Conservation (phyloP, 257 asterid species). For the Solanum corneliomulleri region DNA sequence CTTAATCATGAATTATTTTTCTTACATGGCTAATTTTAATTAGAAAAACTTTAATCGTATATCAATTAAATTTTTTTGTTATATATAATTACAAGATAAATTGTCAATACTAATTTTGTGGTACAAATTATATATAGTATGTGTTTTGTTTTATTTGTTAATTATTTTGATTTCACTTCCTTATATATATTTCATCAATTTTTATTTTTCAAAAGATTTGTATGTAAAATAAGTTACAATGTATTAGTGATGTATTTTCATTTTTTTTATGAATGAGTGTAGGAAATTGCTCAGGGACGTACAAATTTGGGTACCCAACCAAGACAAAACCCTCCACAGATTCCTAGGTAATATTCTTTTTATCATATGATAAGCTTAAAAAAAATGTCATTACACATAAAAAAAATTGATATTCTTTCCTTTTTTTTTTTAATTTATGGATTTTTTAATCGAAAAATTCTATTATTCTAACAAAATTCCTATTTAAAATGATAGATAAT, state of each 20-base stretch:
- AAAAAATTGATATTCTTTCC: too few species aligned
- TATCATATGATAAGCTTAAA: not conserved
- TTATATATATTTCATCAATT: not conserved
- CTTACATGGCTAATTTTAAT: not conserved
- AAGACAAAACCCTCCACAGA: not conserved
- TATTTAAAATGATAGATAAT: too few species aligned
- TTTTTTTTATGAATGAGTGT: not conserved
- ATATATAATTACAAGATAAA: too few species aligned
- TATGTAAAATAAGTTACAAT: not conserved
- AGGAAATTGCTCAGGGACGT: not conserved
- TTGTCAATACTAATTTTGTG: too few species aligned
- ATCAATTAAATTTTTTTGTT: too few species aligned
- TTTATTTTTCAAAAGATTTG: not conserved
- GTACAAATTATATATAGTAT: too few species aligned
- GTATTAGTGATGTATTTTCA: not conserved
- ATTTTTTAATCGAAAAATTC: too few species aligned
- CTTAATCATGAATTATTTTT: not conserved
- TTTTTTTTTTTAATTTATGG: too few species aligned
- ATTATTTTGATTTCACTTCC: not conserved
- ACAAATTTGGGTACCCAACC: not conserved
- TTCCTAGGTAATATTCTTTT: not conserved
- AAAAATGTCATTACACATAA: not conserved
- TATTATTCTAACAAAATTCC: too few species aligned
- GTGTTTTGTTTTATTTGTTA: not conserved
- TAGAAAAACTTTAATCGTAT: too few species aligned